A percentile compares a stretch with the other conserved stretches of the same genome.
phyloP scores from a whole-genome alignment of 2,329 filamentous ascomycete genomes.

The Talaromyces sp. region DNA sequence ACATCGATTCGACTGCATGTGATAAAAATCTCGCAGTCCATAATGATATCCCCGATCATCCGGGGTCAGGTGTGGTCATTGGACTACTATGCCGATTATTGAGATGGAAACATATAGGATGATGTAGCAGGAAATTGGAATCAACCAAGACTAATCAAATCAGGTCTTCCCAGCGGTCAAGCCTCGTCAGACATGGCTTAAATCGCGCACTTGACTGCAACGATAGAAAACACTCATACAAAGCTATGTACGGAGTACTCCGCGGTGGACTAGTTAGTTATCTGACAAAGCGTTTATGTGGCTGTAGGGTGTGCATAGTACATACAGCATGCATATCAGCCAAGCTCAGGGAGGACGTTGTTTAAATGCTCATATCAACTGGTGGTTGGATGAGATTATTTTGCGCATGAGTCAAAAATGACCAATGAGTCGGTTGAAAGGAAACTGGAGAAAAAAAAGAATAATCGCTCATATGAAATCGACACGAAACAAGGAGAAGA shows the following conservation, averaged over 20 bases:
- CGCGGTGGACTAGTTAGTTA: too few species aligned
- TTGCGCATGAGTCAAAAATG: background rate
- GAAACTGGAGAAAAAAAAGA: background rate
- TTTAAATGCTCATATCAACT: too few species aligned
- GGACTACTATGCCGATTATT: background rate
- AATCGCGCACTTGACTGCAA: slow-evolving; percentile 4
- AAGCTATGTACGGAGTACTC: background rate
- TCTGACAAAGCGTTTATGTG: too few species aligned
- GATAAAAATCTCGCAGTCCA: background rate
- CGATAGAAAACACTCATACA: background rate
- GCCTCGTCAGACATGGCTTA: background rate
- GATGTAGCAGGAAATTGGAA: too few species aligned
- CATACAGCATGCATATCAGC: too few species aligned
- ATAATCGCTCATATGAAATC: background rate
- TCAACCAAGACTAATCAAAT: background rate
- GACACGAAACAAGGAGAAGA: background rate
- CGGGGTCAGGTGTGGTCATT: background rate
- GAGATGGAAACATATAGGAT: background rate
- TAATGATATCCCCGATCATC: too few species aligned
- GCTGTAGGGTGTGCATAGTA: too few species aligned
- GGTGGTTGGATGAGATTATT: too few species aligned
- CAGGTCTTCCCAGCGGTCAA: background rate
- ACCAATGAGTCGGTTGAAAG: background rate
- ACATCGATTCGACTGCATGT: background rate
- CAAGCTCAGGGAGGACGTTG: too few species aligned